Evolutionary conservation across 2,329 filamentous ascomycete genomes (phyloP), one percentile per base, ranked within the genome.

Genomic region (Botryotinia calthae): DNA sequence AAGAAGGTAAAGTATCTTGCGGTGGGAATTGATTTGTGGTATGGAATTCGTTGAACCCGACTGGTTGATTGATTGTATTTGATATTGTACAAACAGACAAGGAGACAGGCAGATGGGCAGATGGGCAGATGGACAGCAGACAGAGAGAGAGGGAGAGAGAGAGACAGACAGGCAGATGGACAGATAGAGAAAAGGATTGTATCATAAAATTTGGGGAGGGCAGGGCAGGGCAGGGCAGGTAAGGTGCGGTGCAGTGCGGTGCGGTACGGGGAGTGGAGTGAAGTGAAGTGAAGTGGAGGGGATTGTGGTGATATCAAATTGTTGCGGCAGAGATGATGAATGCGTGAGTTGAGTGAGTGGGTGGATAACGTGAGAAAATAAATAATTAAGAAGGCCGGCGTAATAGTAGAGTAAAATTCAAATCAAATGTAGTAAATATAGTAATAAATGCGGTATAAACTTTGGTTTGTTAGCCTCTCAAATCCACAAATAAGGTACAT

Each of bases 311-410:
- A 44, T 63, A 42, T 63, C 16, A 40, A 63, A 44, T 28, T 34
- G 9, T 28, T 68, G n/a, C n/a, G 25, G 40, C 20, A 51, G 54
- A 68, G 51, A 54, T n/a, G 48, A 28, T 56, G 51, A 18, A 9
- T 56, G 42, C 42, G 42, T 44, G n/a, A 56, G 51, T 28, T 18
- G 51, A 56, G n/a, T 56, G 51, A 44, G 9, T 14, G 42, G 31
- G 51, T 56, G 51, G 51, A 68, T 34, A 58, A 54, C 4, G 18
- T 16, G 37, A 46, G 42, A 65, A 65, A 65, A 65, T 28, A 56
- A 56, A 65, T 22, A 44, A 64, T 46, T 46, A 28, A 65, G 25
- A 65, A 46, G 65, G 46, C 48, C 48, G 65, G 65, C 48, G 58
- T 61, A 61, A 10, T 8, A 10, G 40, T 54, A 16, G 40, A 22